Conservation (phyloP, 1,284 basidiomycete species). For the Microbotryum lychnidis-dioicae region DNA sequence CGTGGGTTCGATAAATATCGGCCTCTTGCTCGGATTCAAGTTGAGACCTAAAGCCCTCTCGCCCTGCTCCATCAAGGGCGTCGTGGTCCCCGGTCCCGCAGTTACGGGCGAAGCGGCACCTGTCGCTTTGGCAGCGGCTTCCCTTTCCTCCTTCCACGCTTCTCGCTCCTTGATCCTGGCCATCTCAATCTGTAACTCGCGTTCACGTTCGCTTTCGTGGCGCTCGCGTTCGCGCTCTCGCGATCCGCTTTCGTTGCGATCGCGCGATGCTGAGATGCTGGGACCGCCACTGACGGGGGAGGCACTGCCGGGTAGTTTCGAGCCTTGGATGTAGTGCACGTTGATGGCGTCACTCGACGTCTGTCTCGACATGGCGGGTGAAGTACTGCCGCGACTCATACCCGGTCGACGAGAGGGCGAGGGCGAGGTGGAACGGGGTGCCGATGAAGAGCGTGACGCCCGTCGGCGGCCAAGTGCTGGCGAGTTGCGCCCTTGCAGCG, state of each 20-base stretch:
- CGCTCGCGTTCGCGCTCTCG: background rate
- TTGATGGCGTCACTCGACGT: slow-evolving; percentile 22
- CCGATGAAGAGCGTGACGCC: slow-evolving; percentile 11
- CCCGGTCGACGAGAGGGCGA: slow-evolving; percentile 1
- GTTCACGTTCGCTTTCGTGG: background rate
- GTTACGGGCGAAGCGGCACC: slow-evolving; percentile 16
- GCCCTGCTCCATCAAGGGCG: slow-evolving; percentile 6
- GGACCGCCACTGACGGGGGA: background rate
- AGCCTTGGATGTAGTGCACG: slow-evolving; percentile 23
- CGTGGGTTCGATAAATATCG: too few species aligned
- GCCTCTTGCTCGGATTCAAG: background rate
- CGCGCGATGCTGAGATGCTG: slow-evolving; percentile 8
- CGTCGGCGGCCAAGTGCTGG: background rate
- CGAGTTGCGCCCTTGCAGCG: background rate
- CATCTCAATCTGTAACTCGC: background rate
- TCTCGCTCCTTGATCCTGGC: slow-evolving; percentile 24
- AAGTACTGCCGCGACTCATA: background rate
- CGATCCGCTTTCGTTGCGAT: slow-evolving; percentile 9
- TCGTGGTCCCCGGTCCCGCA: slow-evolving; percentile 6
- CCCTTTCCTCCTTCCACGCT: slow-evolving; percentile 11
- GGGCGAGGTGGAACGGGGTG: slow-evolving; percentile 11
- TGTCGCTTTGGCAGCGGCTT: slow-evolving; percentile 12
- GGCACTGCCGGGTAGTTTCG: background rate
- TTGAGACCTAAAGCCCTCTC: background rate
- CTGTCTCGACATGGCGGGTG: slow-evolving; percentile 20